Evolutionary conservation across 2,329 filamentous ascomycete species (phyloP).

Genomic region (Ceratocystis eucalypticola): DNA sequence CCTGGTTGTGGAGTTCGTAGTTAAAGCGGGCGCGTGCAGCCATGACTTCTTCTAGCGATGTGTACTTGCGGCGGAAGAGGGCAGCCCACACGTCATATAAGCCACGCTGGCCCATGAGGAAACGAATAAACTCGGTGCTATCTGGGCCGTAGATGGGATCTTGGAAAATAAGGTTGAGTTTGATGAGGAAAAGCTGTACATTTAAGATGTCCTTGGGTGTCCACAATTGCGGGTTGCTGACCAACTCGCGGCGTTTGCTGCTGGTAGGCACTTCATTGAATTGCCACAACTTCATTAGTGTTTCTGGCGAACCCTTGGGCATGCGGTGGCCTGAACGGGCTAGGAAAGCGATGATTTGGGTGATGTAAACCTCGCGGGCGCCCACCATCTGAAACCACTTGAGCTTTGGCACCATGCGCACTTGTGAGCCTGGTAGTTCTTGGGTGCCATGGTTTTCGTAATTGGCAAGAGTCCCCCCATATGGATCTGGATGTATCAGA

Average conservation of each 20-base stretch:
- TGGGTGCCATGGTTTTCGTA: constrained; percentile 21
- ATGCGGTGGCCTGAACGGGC: constrained; percentile 44
- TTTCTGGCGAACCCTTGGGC: constrained; percentile 34
- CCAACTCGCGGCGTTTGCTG: constrained; percentile 37
- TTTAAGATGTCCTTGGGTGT: constrained; percentile 46
- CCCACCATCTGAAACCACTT: constrained; percentile 55
- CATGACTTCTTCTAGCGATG: constrained; percentile 38
- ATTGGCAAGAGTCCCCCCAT: constrained; percentile 30
- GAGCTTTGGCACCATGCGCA: constrained; percentile 47
- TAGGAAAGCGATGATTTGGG: constrained; percentile 50
- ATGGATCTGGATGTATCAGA: constrained; percentile 48
- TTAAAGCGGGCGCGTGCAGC: constrained; percentile 45
- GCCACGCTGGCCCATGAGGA: constrained; percentile 46
- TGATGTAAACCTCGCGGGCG: constrained; percentile 40
- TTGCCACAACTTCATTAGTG: constrained; percentile 57
- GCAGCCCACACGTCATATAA: constrained; percentile 45
- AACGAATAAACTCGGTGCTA: constrained; percentile 36
- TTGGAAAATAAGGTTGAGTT: constrained; percentile 56
- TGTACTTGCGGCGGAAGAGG: constrained; percentile 43
- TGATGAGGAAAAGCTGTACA: constrained; percentile 52
- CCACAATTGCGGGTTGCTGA: constrained; percentile 43
- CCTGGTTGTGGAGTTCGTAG: constrained; percentile 27
- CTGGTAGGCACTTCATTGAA: constrained; percentile 53
- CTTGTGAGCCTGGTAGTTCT: constrained; percentile 20
- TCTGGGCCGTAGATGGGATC: constrained; percentile 45